Evolutionary conservation across 345 rosid species (phyloP).

Genomic region (Eucalyptus guilfoylei): DNA sequence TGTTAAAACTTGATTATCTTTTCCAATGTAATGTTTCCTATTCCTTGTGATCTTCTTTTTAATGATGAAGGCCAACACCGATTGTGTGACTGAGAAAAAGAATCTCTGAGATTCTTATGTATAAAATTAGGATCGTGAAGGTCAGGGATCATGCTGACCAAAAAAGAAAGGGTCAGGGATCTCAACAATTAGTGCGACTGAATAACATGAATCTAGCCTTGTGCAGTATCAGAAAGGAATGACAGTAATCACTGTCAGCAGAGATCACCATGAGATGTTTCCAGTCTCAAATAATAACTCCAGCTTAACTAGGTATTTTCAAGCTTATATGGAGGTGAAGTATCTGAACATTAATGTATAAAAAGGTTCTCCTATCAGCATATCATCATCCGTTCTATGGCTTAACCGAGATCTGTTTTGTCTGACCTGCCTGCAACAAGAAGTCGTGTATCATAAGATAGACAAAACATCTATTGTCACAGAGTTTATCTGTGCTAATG

Average conservation of each 20-base stretch:
- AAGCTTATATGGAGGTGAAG: not conserved
- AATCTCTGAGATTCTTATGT: not conserved
- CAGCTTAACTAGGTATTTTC: not conserved
- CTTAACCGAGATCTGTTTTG: not conserved
- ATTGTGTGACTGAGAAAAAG: not conserved
- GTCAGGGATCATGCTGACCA: not conserved
- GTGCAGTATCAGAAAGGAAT: not conserved
- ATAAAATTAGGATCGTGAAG: not conserved
- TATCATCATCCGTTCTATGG: not conserved
- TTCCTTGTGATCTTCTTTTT: not conserved
- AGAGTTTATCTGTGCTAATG: not conserved
- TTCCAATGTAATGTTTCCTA: fast-evolving
- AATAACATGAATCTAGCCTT: not conserved
- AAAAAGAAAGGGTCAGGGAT: not conserved
- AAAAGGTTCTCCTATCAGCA: not conserved
- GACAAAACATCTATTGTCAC: not conserved
- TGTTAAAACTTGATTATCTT: not conserved
- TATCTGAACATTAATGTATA: no score
- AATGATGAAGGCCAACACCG: not conserved
- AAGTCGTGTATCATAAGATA: not conserved
- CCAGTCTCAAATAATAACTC: not conserved
- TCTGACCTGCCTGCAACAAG: not conserved
- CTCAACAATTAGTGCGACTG: not conserved
- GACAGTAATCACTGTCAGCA: not conserved
- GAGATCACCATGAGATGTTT: not conserved